Base-by-base conservation (phyloP, 352 stramenopile genomes). In the Phytopythium chamaehyphon region DNA sequence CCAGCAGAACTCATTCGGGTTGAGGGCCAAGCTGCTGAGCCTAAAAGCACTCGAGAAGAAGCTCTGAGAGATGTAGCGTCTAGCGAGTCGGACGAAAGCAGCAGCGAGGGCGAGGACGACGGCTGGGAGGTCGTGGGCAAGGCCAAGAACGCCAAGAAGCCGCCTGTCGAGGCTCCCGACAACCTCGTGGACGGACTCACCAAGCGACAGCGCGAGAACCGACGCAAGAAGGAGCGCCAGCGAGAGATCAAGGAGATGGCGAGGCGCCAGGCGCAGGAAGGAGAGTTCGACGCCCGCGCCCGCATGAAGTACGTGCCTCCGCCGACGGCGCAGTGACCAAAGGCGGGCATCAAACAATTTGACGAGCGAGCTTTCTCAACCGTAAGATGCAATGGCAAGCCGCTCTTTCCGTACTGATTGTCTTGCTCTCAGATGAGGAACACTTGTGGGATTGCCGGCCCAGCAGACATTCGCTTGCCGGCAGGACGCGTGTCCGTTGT, bases 161-260 rank as follows among this genome's bases (percentile, higher is more conserved):
- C 40, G 24, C 46, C 48, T 14, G 43, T 51, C 26, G 45, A 48
- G 7, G 51, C n/a, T n/a, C n/a, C 49, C 15, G 63, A 70, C 15
- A 37, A 40, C 1, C 53, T 74, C 21, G 59, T 72, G 9, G 79
- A 78, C 22, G 80, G 76, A 5, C 61, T 90, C 16, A 93, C 79
- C 12, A 93, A 93, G 62, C 72, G 77, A 31, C 82, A 93, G 64
- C 80, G 83, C 2, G 79, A 93, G 58, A 88, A 64, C 48, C 79
- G 78, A 26, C 83, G 83, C 45, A 87, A 88, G 59, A 87, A 86
- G 42, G 80, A 93, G 53, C 76, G 79, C 18, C 71, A 89, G 53
- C 76, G 76, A 14, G 78, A 91, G 64, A 69, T 87, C 31, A 90
- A 88, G 58, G 83, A 91, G 26, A 26, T 85, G 45, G 61, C 81